Evolutionary conservation across 129 eudicot species (phyloP).

Genomic region (Tagetes erecta): DNA sequence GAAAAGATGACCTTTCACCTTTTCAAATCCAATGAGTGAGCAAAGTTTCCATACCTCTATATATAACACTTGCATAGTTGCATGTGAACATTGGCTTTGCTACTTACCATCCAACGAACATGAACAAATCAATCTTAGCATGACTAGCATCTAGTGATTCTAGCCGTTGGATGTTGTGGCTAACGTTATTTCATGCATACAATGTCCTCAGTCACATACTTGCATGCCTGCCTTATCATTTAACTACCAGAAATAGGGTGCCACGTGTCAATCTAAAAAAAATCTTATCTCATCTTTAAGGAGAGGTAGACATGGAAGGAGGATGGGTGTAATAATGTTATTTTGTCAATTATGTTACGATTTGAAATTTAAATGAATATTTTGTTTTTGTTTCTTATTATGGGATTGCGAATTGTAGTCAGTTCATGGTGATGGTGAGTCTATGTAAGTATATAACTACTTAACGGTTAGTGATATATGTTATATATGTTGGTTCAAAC

Average conservation of each 20-base stretch:
- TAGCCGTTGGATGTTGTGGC: constrained; percentile 36
- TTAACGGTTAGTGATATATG: too few species aligned
- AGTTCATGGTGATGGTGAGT: too few species aligned
- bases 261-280: constrained; percentile 31
- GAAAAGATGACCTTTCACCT: neutral
- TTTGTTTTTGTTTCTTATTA: too few species aligned
- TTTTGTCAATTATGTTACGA: neutral
- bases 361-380: neutral
- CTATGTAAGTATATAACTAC: too few species aligned
- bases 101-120: constrained; percentile 28
- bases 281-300: constrained; percentile 35
- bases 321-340: neutral
- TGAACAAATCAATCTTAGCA: constrained; percentile 10
- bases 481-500: too few species aligned
- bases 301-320: constrained; percentile 21
- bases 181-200: constrained; percentile 27
- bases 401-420: too few species aligned
- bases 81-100: neutral
- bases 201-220: constrained; percentile 32
- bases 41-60: constrained; percentile 17
- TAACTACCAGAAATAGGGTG: constrained; percentile 27
- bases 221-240: constrained; percentile 43
- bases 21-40: constrained; percentile 14
- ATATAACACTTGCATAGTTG: constrained; percentile 3
- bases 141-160: neutral